Base-by-base conservation (phyloP, 352 stramenopile species). In the Phytophthora citrophthora region DNA sequence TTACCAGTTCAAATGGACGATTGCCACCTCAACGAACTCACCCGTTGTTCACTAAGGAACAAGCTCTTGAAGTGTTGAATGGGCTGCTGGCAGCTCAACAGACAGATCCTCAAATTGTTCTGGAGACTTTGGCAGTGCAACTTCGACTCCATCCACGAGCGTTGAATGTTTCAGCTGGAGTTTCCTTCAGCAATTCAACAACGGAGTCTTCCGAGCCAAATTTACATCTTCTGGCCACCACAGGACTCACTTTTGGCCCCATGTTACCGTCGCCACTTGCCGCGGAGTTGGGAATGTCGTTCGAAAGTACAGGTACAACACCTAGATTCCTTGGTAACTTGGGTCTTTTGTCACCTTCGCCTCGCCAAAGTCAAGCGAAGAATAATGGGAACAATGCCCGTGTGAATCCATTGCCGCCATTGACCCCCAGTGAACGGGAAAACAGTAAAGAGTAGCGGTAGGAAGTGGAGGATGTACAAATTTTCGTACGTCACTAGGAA, bases 1-100 rank as follows among this genome's bases (percentile, higher is more conserved):
- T 93, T 41, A 78, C 77, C 9, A 88, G 71, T 46, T 74, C 65
- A 7, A 81, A 72, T 16, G 68, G 73, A 50, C 62, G 72, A 47
- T 23, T 67, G 1, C 79, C 81, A 9, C 79, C 81, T 10, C 75
- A 77, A 26, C 72, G 79, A 1, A 54, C 46, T 8, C 50, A 62
- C 2, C 64, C 77, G 1, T 54, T 74, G 3, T 90, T 90, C 50
- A 76, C 77, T 0, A 57, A 77, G 13, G 70, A 81, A 4, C 66
- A 86, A 9, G 79, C 81, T 2, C 58, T 68, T 0, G 41, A 66
- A 20, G 72, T 74, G 11, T 60, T 83, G 2, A 71, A 79, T 7
- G 40, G 68, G 2, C 50, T 81, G n/a, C 44, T 76, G 2, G 39
- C 58, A 44, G 49, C 56, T 16, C 52, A 66, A 27, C 46, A 76